phyloP scores from a whole-genome alignment of 805 yeast species.

The Candida caryicola region DNA sequence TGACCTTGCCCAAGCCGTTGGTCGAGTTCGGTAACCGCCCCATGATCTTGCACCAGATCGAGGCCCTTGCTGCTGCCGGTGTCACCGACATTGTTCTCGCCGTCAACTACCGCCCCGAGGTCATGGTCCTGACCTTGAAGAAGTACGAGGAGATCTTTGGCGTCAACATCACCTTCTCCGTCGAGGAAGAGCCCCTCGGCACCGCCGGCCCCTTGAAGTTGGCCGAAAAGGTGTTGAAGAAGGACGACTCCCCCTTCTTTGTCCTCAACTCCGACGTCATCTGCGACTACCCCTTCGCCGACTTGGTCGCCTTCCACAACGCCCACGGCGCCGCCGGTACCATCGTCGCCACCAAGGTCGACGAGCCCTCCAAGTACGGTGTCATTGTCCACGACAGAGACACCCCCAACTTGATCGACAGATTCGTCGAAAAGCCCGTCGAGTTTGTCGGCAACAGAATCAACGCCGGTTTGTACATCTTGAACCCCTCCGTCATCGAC shows the following conservation, averaged over 20 bases:
- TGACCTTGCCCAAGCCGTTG: constrained; percentile 93
- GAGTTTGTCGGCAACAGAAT: constrained; percentile 99
- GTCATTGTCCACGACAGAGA: constrained; percentile 97
- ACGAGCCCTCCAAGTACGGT: constrained; percentile 99
- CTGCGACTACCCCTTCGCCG: constrained; percentile 96
- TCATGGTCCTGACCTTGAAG: constrained; percentile 92
- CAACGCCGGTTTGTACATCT: constrained; percentile 97
- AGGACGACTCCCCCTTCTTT: constrained; percentile 95
- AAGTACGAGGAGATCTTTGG: constrained; percentile 94
- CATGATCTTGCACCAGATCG: constrained; percentile 97
- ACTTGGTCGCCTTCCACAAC: constrained; percentile 87
- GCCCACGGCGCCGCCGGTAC: constrained; percentile 98
- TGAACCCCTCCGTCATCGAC: constrained; percentile 96
- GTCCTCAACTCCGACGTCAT: constrained; percentile 98
- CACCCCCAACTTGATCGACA: constrained; percentile 91
- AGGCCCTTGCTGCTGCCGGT: constrained; percentile 96
- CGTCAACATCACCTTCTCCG: constrained; percentile 92
- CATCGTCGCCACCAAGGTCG: constrained; percentile 98
- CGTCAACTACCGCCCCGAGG: constrained; percentile 99
- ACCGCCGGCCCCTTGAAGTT: constrained; percentile 99
- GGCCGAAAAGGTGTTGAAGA: constrained; percentile 89
- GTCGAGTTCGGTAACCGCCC: constrained; percentile 99
- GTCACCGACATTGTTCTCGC: constrained; percentile 98
- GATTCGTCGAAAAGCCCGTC: constrained; percentile 99
- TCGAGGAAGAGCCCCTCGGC: constrained; percentile 98